Evolutionary conservation across 495 filamentous ascomycete genomes (phyloP).

Genomic region (Daldinia caldariorum): DNA sequence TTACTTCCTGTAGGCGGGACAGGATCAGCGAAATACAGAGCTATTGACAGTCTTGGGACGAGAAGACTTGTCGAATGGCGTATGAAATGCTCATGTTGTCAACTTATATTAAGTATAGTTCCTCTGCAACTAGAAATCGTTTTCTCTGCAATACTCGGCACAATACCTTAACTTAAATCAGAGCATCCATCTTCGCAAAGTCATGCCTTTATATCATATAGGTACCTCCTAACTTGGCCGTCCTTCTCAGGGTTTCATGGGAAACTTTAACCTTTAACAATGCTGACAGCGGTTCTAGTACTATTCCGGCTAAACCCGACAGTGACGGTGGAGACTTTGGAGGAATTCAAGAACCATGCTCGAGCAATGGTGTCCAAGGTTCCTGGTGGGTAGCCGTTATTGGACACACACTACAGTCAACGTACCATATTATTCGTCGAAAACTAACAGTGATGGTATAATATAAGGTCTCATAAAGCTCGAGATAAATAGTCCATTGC

Average conservation of each 20-base stretch:
- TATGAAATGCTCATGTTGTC: not conserved
- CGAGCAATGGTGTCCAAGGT: slow-evolving; percentile 13
- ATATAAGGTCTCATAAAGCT: slow-evolving; percentile 15
- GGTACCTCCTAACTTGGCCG: slow-evolving; percentile 3
- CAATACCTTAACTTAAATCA: not conserved
- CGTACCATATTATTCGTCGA: too few species aligned
- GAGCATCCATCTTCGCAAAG: not conserved
- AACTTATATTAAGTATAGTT: not conserved
- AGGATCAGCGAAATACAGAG: not conserved
- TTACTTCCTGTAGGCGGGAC: not conserved
- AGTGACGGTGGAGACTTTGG: not conserved
- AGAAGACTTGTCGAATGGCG: not conserved
- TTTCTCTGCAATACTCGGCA: not conserved
- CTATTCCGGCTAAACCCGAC: slow-evolving; percentile 14
- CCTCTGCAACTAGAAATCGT: not conserved
- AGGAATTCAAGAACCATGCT: slow-evolving; percentile 17
- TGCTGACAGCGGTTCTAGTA: slow-evolving; percentile 2
- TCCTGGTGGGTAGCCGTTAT: slow-evolving; percentile 8
- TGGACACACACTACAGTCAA: too few species aligned
- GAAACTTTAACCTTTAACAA: not conserved
- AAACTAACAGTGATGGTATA: not conserved
- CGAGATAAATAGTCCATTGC: slow-evolving; percentile 11
- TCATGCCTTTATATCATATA: slow-evolving; percentile 30
- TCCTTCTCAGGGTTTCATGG: too few species aligned
- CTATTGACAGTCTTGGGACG: not conserved